Evolutionary conservation across 2,329 filamentous ascomycete species (phyloP).

Genomic region (Aureobasidium leucospermi): DNA sequence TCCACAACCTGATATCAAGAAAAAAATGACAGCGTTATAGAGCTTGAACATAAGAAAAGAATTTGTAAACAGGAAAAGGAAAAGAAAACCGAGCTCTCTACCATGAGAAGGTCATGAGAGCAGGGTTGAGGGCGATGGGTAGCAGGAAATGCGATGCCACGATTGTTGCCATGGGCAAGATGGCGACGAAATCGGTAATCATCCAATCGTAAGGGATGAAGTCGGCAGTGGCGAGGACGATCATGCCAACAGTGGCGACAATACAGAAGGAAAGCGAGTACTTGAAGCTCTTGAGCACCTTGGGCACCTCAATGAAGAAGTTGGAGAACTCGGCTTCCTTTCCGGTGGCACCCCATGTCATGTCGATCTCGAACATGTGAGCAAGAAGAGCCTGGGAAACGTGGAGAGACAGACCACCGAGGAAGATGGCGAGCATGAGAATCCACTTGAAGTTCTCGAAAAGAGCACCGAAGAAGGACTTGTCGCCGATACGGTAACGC

Average conservation of each 20-base stretch:
- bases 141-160: slow-evolving; percentile 61
- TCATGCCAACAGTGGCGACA: slow-evolving; percentile 53
- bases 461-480: slow-evolving; percentile 42
- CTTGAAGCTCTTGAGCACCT: slow-evolving; percentile 73
- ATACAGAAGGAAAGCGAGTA: slow-evolving; percentile 59
- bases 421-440: slow-evolving; percentile 63
- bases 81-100: slow-evolving; percentile 30
- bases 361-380: slow-evolving; percentile 80
- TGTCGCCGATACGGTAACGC: slow-evolving; percentile 54
- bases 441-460: slow-evolving; percentile 57
- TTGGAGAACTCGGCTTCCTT: slow-evolving; percentile 77
- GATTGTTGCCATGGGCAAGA: slow-evolving; percentile 69
- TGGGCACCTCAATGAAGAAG: slow-evolving; percentile 78
- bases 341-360: slow-evolving; percentile 77
- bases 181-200: slow-evolving; percentile 52
- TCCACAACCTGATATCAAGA: slow-evolving; percentile 4
- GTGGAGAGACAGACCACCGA: slow-evolving; percentile 74
- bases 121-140: slow-evolving; percentile 69
- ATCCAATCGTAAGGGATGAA: slow-evolving; percentile 56
- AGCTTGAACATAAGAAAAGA: background rate
- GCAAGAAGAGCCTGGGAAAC: slow-evolving; percentile 70
- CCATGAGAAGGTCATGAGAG: slow-evolving; percentile 73
- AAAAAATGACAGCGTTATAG: background rate
- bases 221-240: slow-evolving; percentile 55
- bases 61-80: background rate